Evolutionary conservation across 352 stramenopile genomes (phyloP).

Genomic region (Bremia lactucae): DNA sequence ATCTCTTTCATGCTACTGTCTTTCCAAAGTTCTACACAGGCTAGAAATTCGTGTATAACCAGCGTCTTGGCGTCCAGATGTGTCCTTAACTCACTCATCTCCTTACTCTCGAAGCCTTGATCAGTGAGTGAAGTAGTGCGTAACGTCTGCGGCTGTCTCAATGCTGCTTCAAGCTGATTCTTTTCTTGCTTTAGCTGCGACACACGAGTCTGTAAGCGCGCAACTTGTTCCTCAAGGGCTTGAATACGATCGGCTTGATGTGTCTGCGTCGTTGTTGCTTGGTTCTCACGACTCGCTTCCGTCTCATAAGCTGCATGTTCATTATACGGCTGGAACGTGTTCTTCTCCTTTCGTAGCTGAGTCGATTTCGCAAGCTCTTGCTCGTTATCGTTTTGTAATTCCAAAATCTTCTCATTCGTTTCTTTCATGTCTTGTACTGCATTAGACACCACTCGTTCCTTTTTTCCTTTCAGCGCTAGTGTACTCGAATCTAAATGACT

Average conservation of each 20-base stretch:
- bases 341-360: conserved; percentile 51
- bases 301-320: too few relatives aligned
- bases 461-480: neutral
- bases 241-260: conserved; percentile 17
- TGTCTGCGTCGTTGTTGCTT: too few relatives aligned
- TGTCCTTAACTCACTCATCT: conserved; percentile 12
- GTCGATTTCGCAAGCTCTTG: conserved; percentile 60
- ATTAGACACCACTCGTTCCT: conserved; percentile 1
- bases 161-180: conserved; percentile 16
- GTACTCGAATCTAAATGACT: conserved; percentile 16
- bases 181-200: conserved; percentile 28
- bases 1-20: conserved; percentile 32
- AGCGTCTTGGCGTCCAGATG: conserved; percentile 33
- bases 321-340: conserved; percentile 49
- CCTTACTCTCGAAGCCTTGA: conserved; percentile 2
- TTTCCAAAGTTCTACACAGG: conserved; percentile 46
- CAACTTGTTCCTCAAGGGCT: conserved; percentile 22
- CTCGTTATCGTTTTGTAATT: conserved; percentile 62
- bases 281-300: conserved; percentile 29
- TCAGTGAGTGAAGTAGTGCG: conserved; percentile 1
- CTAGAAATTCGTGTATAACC: conserved; percentile 34
- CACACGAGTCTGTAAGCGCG: conserved; percentile 23
- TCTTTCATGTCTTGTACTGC: conserved; percentile 3
- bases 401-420: conserved; percentile 20
- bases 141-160: conserved; percentile 17